A percentile compares a stretch with the other conserved stretches of the same genome.
Conservation (phyloP, 2,329 filamentous ascomycete genomes). For the Diaporthe eres region DNA sequence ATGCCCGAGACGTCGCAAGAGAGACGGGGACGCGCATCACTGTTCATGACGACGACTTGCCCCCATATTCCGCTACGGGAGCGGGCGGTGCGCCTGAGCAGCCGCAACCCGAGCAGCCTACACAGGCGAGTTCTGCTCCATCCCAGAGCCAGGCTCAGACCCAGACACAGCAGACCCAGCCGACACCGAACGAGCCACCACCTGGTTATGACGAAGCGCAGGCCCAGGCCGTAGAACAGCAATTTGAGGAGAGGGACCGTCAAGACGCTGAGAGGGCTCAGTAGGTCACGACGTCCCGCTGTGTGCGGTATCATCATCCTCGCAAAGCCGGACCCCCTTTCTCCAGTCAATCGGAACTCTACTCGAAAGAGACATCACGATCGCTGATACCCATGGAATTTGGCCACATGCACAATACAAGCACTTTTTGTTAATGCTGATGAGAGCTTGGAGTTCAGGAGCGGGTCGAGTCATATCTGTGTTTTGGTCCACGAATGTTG, state of each 20-base stretch:
- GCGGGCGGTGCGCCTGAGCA: slow-evolving; percentile 46
- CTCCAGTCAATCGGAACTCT: neutral
- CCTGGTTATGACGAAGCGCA: slow-evolving; percentile 95
- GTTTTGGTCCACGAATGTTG: neutral
- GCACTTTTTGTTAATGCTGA: slow-evolving; percentile 7
- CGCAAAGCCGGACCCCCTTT: neutral
- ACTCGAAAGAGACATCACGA: neutral
- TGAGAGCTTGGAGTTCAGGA: slow-evolving; percentile 37
- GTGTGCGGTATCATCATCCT: neutral
- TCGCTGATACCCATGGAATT: slow-evolving; percentile 28
- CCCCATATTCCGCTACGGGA: slow-evolving; percentile 75
- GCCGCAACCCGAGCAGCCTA: slow-evolving; percentile 45
- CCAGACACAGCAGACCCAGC: slow-evolving; percentile 48
- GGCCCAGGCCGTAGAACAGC: slow-evolving; percentile 72
- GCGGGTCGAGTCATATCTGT: slow-evolving; percentile 19
- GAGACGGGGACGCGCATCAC: slow-evolving; percentile 77
- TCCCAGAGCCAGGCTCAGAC: slow-evolving; percentile 26
- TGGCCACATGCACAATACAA: slow-evolving; percentile 13
- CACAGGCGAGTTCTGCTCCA: slow-evolving; percentile 43
- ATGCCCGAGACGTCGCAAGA: slow-evolving; percentile 82
- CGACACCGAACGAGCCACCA: slow-evolving; percentile 80
- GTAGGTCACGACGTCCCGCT: slow-evolving; percentile 45
- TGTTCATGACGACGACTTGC: slow-evolving; percentile 80
- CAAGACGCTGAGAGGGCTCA: slow-evolving; percentile 76
- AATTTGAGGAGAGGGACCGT: slow-evolving; percentile 78